Percentiles rank a stretch among this genome's conserved stretches.
Conservation (phyloP, 2,329 filamentous ascomycete genomes). For the Aureobasidium vineae region DNA sequence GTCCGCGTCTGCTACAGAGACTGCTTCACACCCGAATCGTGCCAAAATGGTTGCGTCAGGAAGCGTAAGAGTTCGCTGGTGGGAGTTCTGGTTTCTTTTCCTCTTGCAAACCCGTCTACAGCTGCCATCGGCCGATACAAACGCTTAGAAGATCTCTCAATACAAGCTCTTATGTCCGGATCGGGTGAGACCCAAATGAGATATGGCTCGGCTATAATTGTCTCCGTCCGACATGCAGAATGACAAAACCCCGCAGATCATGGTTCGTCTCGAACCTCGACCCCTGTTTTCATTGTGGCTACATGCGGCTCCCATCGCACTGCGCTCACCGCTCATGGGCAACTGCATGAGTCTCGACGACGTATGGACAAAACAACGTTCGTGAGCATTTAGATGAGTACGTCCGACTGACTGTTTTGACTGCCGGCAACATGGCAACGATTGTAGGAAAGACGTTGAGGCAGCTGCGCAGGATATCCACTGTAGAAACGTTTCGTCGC, state of each 20-base stretch:
- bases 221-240: conserved; percentile 4
- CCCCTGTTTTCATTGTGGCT: conserved; percentile 4
- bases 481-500: conserved; percentile 3
- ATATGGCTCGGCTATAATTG: conserved; percentile 14
- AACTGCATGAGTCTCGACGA: not conserved
- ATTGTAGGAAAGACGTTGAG: not conserved
- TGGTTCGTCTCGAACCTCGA: conserved; percentile 19
- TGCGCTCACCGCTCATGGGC: conserved; percentile 21
- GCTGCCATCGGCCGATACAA: conserved; percentile 12
- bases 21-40: not conserved
- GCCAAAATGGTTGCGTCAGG: not conserved
- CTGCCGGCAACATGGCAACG: not conserved
- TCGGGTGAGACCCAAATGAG: not conserved
- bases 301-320: conserved; percentile 13
- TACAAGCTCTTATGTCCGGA: conserved; percentile 5
- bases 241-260: conserved; percentile 24
- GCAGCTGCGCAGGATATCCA: not conserved
- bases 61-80: not conserved
- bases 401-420: too few relatives aligned
- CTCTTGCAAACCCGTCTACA: not conserved
- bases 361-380: not conserved
- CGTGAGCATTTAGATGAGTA: not conserved
- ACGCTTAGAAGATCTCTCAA: not conserved
- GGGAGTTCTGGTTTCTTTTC: not conserved
- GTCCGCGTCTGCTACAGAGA: too few relatives aligned